Conservation (phyloP, 345 rosid species). For the Brassica cretica region DNA sequence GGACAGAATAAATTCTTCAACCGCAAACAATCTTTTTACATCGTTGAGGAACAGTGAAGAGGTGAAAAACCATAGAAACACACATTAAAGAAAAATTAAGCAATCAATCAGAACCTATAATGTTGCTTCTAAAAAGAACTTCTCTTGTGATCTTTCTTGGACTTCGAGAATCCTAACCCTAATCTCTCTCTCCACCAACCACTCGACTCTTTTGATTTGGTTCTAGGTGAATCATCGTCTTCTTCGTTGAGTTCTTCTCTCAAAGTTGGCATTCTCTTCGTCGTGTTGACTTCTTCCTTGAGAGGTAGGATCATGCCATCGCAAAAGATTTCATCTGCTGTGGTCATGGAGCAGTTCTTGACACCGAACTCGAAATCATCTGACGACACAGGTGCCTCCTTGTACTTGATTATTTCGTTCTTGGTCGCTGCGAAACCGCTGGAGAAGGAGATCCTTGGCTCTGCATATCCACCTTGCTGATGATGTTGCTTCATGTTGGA, state of each 20-base stretch:
- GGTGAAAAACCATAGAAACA: not conserved
- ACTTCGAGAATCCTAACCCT: slow-evolving; percentile 37
- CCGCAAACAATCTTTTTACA: slow-evolving; percentile 40
- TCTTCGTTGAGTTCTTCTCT: slow-evolving; percentile 63
- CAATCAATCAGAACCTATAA: not conserved
- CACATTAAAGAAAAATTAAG: not conserved
- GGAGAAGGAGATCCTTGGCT: slow-evolving; percentile 96
- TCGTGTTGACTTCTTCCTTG: slow-evolving; percentile 46
- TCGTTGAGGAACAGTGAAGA: slow-evolving; percentile 33
- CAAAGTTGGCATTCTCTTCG: slow-evolving; percentile 56
- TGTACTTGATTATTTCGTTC: slow-evolving; percentile 48
- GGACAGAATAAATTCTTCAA: slow-evolving; percentile 33
- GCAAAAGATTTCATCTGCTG: slow-evolving; percentile 83
- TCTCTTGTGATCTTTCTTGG: slow-evolving; percentile 42
- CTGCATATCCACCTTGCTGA: slow-evolving; percentile 47
- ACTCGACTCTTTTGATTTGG: slow-evolving; percentile 34
- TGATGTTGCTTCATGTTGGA: slow-evolving; percentile 51
- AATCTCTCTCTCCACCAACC: slow-evolving; percentile 44
- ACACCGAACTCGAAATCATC: slow-evolving; percentile 73
- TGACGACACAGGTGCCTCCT: slow-evolving; percentile 79
- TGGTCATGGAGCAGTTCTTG: slow-evolving; percentile 54
- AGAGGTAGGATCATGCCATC: slow-evolving; percentile 67
- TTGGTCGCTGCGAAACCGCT: slow-evolving; percentile 60
- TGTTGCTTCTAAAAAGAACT: slow-evolving; percentile 24
- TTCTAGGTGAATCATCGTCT: slow-evolving; percentile 30